These are phyloP conservation scores for Dioscorea alata DNA, from an alignment of 106 monocot genomes.

Conservation along the genomic window DNA sequence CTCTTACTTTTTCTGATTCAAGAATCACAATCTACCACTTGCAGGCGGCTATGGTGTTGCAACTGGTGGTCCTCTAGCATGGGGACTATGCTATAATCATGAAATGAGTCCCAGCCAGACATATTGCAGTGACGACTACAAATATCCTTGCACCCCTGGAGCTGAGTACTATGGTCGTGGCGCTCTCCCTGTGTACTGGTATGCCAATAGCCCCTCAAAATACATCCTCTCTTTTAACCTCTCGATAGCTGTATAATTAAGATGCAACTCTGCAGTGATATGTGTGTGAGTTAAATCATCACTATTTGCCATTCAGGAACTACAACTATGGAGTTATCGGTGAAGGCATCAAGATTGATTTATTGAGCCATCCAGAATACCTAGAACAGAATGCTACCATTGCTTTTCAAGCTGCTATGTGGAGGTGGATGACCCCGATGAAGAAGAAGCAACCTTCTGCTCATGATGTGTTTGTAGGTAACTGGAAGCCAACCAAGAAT, in stretches of 20 bases:
- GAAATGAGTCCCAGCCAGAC: conserved; percentile 81
- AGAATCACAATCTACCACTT: not conserved
- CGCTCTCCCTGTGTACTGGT: conserved; percentile 69
- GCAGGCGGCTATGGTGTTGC: conserved; percentile 84
- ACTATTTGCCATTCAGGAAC: conserved; percentile 34
- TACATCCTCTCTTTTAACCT: no score
- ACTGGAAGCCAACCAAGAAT: conserved; percentile 94
- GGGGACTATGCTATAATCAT: conserved; percentile 69
- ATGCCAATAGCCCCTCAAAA: not conserved
- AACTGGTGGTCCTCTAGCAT: conserved; percentile 74
- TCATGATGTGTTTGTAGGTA: conserved; percentile 81
- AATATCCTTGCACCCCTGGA: conserved; percentile 50
- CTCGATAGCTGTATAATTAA: not conserved
- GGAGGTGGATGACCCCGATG: conserved; percentile 90
- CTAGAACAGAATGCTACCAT: conserved; percentile 91
- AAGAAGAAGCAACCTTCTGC: conserved; percentile 95
- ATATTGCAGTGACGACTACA: conserved; percentile 35
- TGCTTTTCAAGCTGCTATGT: conserved; percentile 88
- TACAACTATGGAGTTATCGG: conserved; percentile 49
- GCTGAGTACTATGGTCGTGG: conserved; percentile 60
- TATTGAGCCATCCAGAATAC: conserved; percentile 77
- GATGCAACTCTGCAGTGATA: not conserved
- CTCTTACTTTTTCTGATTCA: not conserved
- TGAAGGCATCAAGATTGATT: conserved; percentile 43
- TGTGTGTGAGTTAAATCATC: not conserved